Conservation (phyloP, 2,329 filamentous ascomycete species). For the Diplodia sapinea region DNA sequence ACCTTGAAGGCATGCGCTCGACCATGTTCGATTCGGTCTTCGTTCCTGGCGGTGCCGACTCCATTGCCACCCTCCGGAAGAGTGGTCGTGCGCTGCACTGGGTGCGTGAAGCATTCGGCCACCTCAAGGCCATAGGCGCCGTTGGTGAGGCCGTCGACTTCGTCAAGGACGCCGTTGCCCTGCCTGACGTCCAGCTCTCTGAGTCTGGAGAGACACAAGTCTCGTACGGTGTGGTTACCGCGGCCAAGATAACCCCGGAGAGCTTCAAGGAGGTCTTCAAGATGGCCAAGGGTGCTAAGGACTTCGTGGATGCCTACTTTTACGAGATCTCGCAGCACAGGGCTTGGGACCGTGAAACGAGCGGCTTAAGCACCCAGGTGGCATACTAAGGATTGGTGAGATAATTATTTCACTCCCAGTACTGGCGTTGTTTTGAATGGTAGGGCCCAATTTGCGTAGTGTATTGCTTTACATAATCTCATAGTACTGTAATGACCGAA, state of each 20-base stretch:
- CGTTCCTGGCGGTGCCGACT: constrained; percentile 72
- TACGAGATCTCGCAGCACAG: constrained; percentile 73
- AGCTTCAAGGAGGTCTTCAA: constrained; percentile 66
- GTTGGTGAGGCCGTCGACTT: constrained; percentile 74
- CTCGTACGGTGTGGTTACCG: constrained; percentile 79
- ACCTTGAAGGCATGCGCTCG: constrained; percentile 78
- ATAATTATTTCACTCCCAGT: neutral
- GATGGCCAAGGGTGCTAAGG: constrained; percentile 69
- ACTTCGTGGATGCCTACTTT: constrained; percentile 74
- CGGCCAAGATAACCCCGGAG: constrained; percentile 59
- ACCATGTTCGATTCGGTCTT: constrained; percentile 83
- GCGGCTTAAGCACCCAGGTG: constrained; percentile 69
- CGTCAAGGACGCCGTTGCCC: constrained; percentile 56
- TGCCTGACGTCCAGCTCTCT: constrained; percentile 58
- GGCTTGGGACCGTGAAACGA: constrained; percentile 75
- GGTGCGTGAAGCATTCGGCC: constrained; percentile 80
- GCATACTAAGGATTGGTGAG: constrained; percentile 63
- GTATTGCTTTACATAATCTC: neutral
- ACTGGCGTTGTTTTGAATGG: neutral
- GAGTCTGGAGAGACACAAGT: constrained; percentile 62
- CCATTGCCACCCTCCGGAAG: constrained; percentile 66
- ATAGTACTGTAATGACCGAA: neutral
- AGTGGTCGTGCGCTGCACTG: constrained; percentile 77
- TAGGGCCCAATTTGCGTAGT: neutral
- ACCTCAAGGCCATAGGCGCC: constrained; percentile 78